phyloP scores from a whole-genome alignment of 306 rosid genomes.

The Mimosa bimucronata region DNA sequence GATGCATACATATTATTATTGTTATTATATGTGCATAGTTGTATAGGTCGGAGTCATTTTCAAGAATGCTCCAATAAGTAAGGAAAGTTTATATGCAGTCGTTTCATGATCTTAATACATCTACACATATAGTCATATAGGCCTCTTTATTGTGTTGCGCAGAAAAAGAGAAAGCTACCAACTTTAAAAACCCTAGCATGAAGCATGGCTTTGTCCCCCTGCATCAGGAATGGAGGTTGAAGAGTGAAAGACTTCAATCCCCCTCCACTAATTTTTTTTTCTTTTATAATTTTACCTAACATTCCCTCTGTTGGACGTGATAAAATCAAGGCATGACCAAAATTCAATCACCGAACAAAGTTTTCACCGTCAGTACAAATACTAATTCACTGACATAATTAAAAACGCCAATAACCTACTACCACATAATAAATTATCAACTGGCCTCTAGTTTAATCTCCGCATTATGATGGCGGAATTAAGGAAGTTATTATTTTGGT shows the following conservation, averaged over 20 bases:
- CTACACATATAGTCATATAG: not conserved
- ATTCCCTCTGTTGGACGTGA: not conserved
- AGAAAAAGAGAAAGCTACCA: not conserved
- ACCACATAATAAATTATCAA: not conserved
- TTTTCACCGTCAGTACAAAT: not conserved
- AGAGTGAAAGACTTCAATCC: not conserved
- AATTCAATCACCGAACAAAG: not conserved
- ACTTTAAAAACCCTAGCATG: not conserved
- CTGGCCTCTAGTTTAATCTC: not conserved
- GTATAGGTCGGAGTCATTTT: conserved; percentile 20
- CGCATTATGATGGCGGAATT: not conserved
- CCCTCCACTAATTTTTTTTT: not conserved
- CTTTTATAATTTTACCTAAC: not conserved
- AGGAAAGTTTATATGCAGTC: conserved; percentile 2
- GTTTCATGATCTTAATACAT: not conserved
- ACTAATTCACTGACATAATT: not conserved
- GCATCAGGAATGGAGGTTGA: conserved; percentile 28
- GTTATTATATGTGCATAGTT: not conserved
- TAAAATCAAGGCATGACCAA: not conserved
- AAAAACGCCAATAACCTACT: not conserved
- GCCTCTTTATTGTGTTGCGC: not conserved
- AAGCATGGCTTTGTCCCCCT: conserved; percentile 32
- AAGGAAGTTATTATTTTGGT: not conserved
- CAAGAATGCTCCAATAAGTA: conserved; percentile 41
- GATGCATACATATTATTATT: conserved; percentile 14